Conservation (phyloP, 768 basidiomycete species). For the Lentinus tigrinus region DNA sequence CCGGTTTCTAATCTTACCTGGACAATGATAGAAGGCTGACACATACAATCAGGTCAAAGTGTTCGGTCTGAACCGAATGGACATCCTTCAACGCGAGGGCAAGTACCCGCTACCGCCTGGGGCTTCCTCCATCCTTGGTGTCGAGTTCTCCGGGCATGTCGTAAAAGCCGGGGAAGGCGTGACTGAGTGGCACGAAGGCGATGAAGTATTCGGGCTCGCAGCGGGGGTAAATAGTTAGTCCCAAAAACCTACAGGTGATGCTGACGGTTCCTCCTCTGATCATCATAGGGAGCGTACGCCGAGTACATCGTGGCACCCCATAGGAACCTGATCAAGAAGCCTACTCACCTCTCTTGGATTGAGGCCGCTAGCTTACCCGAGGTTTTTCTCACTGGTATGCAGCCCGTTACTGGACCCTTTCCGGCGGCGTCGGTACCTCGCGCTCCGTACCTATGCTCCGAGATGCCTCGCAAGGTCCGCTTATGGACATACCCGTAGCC, state of each 20-base stretch:
- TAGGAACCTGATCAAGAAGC: constrained; percentile 73
- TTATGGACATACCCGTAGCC: too few species aligned
- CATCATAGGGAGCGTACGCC: constrained; percentile 80
- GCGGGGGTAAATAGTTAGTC: constrained; percentile 59
- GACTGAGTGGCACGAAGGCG: constrained; percentile 49
- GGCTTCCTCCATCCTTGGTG: constrained; percentile 73
- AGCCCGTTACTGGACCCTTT: too few species aligned
- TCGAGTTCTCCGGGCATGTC: constrained; percentile 81
- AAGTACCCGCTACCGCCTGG: constrained; percentile 79
- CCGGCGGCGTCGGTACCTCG: too few species aligned
- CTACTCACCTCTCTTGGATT: constrained; percentile 69
- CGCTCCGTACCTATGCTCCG: too few species aligned
- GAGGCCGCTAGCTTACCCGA: constrained; percentile 90
- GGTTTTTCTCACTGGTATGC: constrained; percentile 79
- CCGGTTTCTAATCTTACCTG: not conserved
- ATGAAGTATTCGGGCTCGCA: constrained; percentile 85
- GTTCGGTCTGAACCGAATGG: constrained; percentile 91
- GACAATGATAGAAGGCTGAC: not conserved
- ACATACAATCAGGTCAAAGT: constrained; percentile 57
- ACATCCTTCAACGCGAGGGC: constrained; percentile 70
- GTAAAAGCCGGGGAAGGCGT: constrained; percentile 36
- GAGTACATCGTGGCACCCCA: constrained; percentile 74
- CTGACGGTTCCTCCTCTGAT: not conserved
- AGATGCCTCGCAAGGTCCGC: too few species aligned
- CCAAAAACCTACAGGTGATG: not conserved